Base-by-base conservation (phyloP, 2,329 filamentous ascomycete genomes). In the Fusarium udum region DNA sequence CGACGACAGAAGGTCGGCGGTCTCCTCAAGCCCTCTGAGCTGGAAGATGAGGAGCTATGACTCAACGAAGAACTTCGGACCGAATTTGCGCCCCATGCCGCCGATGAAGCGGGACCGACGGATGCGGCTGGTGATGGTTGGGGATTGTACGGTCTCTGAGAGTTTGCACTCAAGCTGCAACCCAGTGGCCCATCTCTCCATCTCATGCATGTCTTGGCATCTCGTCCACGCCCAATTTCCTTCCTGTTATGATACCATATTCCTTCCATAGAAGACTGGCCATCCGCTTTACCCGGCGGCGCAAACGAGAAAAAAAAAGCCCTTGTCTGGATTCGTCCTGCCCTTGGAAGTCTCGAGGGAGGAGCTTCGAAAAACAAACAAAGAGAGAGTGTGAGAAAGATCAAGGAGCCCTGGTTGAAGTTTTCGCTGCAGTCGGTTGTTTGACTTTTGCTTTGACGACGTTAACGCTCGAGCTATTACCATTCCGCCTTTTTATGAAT, bases 1-100 rank as follows among this genome's bases (percentile, higher is more conserved):
- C 92, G 95, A 76, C 91, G 94, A 71, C 93, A 95, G 85, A 98
- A 97, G 87, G 94, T 99, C 63, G 95, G 96, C 76, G 96, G 97
- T 79, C 87, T 99, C 70, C 87, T 99, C 79, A 98, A 99, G 87
- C 97, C 96, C 56, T 96, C 95, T n/a, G 96, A 99, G 82, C 90
- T 99, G 80, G 95, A 95, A 75, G 93, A 95, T 77, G 93, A 95
- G 79, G 93, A 95, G 84, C 88, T 95, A 83, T 98, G 95, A 97
- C 93, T 95, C 72, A 85, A 90, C 49, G 82, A 90, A 82, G 92
- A 94, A 81, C 83, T 93, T 52, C 85, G 91, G 76, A 87, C 84
- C 61, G 91, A 93, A 82, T 88, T 87, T 80, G 84, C 85, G 67
- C 86, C 86, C 67, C 79, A 73, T 61, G 68, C 49, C 66, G 78